Evolutionary conservation across 495 filamentous ascomycete species (phyloP), one percentile per base, ranked within the genome.

Genomic region (Astrothelium subdiscretum): DNA sequence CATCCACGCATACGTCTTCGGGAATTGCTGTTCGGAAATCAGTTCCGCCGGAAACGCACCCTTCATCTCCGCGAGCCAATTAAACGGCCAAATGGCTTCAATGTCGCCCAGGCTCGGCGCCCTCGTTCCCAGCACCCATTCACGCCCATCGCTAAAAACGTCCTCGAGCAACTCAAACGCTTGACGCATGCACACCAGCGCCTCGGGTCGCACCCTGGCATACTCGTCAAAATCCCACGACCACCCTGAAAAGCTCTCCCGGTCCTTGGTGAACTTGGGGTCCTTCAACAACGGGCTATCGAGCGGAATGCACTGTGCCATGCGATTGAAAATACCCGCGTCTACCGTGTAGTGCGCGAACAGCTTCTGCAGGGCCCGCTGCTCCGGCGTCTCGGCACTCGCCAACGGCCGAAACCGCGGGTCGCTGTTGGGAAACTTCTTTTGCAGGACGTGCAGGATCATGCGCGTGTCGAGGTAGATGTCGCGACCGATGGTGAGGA

Each of bases 391-490:
- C 0, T 54, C 22, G 15, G 65, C 61, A 18, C 22, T 20, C 6
- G 22, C 24, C 5, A 54, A 24, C 22, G 48, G 12, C 0, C 1
- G 48, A 63, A 66, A 12, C 3, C 48, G 64, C 6, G 72, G 59
- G 3, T 58, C 59, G 29, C 66, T 61, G 27, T 40, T 20, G 12
- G 78, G 77, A 67, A 78, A 81, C 13, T 73, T 68, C 1, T 69
- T 61, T 66, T 86, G 82, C 10, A 88, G 80, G 62, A 81, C 75
- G 22, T 78, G 77, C 26, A 89, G 65, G 59, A 88, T 87, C 24
- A 87, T 58, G n/a, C 68, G 63, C 12, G 67, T 70, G 62, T 72
- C 72, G 61, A 67, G 71, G 66, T 72, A 72, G 61, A 73, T 62
- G 59, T 70, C 68, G 57, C 67, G 59, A 24, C 70, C 70, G 59